phyloP scores from a whole-genome alignment of 139 green algal species.

The Helicosporidium sp. region DNA sequence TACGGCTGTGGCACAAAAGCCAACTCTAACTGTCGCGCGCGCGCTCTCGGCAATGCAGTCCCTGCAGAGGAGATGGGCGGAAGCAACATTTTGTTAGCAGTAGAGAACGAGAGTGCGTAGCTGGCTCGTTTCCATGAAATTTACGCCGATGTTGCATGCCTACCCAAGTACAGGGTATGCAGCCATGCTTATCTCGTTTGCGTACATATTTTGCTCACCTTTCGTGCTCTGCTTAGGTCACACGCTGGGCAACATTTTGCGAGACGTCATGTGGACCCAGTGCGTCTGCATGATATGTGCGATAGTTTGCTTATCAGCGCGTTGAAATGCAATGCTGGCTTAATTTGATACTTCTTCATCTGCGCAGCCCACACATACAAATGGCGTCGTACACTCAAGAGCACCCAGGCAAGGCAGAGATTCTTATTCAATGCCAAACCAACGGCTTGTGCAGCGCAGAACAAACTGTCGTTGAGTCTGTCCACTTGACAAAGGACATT shows the following conservation, averaged over 20 bases:
- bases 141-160: not conserved
- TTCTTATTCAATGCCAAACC: constrained; percentile 19
- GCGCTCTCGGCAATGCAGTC: no score
- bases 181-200: not conserved
- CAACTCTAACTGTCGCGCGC: no score
- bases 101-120: not conserved
- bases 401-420: constrained; percentile 10
- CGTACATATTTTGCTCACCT: not conserved
- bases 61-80: no score
- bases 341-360: constrained; percentile 2
- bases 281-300: not conserved
- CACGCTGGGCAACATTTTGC: constrained; percentile 19
- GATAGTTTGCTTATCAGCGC: not conserved
- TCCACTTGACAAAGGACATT: constrained; percentile 13
- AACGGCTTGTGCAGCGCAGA: constrained; percentile 5
- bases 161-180: not conserved
- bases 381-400: constrained; percentile 17
- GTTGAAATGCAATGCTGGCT: not conserved
- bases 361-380: constrained; percentile 15
- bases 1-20: no score
- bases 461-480: constrained; percentile 11
- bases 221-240: constrained; percentile 6
- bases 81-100: not conserved
- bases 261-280: constrained; percentile 20
- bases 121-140: not conserved